A percentile compares a stretch with the other conserved stretches of the same genome.
These are phyloP conservation scores for Chlorella ohadii DNA, from an alignment of 139 green algal species.

Conservation along the genomic window DNA sequence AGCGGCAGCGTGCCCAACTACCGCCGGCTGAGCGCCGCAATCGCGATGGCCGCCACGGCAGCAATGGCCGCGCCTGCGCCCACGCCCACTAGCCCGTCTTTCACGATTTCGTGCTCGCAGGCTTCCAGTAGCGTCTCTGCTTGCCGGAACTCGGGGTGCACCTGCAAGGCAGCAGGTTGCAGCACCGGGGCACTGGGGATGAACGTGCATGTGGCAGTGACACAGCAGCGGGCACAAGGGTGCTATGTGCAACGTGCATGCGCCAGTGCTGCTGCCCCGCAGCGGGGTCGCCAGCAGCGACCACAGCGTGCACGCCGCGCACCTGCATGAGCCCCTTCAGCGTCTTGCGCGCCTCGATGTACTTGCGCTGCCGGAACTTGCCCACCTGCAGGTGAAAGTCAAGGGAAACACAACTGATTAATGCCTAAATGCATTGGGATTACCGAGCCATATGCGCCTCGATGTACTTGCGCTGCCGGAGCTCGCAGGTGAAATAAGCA, in stretches of 20 bases:
- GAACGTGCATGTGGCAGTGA: too few relatives aligned
- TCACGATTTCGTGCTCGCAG: slow-evolving; percentile 38
- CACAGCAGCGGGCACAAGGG: too few relatives aligned
- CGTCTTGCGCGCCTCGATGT: slow-evolving; percentile 29
- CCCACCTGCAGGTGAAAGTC: not conserved
- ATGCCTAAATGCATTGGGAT: too few relatives aligned
- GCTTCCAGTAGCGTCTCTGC: slow-evolving; percentile 29
- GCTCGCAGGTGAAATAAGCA: too few relatives aligned
- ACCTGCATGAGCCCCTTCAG: slow-evolving; percentile 36
- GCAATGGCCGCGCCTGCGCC: slow-evolving; percentile 24
- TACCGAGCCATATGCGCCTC: too few relatives aligned
- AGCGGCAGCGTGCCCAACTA: too few relatives aligned
- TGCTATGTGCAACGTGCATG: too few relatives aligned
- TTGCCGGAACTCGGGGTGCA: slow-evolving; percentile 37
- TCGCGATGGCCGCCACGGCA: not conserved
- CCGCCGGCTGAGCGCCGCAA: slow-evolving; percentile 2
- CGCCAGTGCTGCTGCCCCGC: too few relatives aligned
- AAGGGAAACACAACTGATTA: too few relatives aligned
- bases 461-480: too few relatives aligned
- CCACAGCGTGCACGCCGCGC: not conserved
- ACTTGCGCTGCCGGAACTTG: slow-evolving; percentile 11
- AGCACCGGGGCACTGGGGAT: too few relatives aligned
- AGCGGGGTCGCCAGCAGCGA: too few relatives aligned
- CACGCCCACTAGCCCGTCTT: slow-evolving; percentile 34
- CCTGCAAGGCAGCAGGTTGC: not conserved